Conservation (phyloP, 805 yeast genomes). For the Sugiyamaella americana region DNA sequence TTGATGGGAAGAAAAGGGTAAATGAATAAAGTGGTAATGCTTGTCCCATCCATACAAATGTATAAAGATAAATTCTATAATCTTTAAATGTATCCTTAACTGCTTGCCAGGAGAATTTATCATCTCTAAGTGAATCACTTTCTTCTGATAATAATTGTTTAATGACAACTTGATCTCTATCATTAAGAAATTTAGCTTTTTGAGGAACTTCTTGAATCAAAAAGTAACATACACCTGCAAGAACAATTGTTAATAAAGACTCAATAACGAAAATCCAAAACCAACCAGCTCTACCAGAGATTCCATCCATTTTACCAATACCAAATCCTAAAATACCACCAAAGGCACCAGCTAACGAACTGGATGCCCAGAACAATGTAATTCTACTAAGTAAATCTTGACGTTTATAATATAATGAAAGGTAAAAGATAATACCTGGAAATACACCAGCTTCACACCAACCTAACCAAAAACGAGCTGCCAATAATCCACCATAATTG, state of each 20-base stretch:
- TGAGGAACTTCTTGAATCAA: constrained; percentile 46
- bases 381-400: constrained; percentile 36
- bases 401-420: constrained; percentile 32
- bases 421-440: constrained; percentile 36
- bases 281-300: constrained; percentile 39
- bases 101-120: constrained; percentile 16
- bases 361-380: constrained; percentile 34
- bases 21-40: constrained; percentile 41
- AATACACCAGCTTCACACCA: constrained; percentile 40
- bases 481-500: constrained; percentile 29
- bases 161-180: constrained; percentile 9
- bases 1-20: constrained; percentile 42
- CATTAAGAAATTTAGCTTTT: constrained; percentile 28
- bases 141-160: constrained; percentile 8
- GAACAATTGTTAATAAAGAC: constrained; percentile 37
- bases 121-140: constrained; percentile 15
- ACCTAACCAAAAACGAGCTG: constrained; percentile 37
- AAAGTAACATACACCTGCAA: constrained; percentile 39
- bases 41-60: constrained; percentile 47
- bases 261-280: constrained; percentile 47
- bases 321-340: constrained; percentile 36
- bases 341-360: constrained; percentile 31
- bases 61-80: constrained; percentile 27
- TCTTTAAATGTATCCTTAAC: constrained; percentile 2
- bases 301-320: constrained; percentile 43